Percentiles rank a stretch among this genome's conserved stretches.
These are phyloP conservation scores for Cardamine chenopodiifolia DNA, from an alignment of 345 rosid genomes.

Conservation along the genomic window DNA sequence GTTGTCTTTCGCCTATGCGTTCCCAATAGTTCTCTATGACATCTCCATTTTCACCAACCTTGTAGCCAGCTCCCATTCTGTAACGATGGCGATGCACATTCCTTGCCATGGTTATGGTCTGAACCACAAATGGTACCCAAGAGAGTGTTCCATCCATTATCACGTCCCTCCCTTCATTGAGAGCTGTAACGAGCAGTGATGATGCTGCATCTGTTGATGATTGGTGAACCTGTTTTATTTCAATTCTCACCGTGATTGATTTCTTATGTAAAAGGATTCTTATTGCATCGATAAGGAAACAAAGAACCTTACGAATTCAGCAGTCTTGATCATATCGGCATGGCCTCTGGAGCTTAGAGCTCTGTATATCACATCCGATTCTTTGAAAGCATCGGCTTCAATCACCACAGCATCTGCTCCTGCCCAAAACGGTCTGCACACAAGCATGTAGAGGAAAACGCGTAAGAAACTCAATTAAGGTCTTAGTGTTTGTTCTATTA, in stretches of 20 bases:
- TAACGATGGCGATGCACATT: conserved; percentile 83
- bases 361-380: conserved; percentile 84
- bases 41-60: conserved; percentile 62
- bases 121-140: conserved; percentile 93
- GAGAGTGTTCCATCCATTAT: conserved; percentile 98
- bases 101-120: conserved; percentile 91
- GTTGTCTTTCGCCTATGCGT: conserved; percentile 60
- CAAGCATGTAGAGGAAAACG: conserved; percentile 11
- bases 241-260: conserved; percentile 11
- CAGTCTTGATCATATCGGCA: conserved; percentile 81
- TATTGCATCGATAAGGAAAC: conserved; percentile 22
- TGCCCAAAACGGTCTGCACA: conserved; percentile 82
- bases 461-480: too few species aligned
- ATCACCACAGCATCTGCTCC: conserved; percentile 90
- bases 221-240: conserved; percentile 82
- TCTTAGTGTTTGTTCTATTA: too few species aligned
- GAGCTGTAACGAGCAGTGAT: conserved; percentile 90
- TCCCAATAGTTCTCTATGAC: conserved; percentile 91
- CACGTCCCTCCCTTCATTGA: conserved; percentile 92
- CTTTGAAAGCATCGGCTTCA: conserved; percentile 98
- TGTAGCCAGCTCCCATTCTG: conserved; percentile 91
- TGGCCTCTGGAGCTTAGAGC: conserved; percentile 91
- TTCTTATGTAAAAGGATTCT: conserved; percentile 6
- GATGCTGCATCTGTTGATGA: conserved; percentile 98
- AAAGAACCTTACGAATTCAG: conserved; percentile 68